Conservation (phyloP, 768 basidiomycete genomes). For the Mycena epipterygia region DNA sequence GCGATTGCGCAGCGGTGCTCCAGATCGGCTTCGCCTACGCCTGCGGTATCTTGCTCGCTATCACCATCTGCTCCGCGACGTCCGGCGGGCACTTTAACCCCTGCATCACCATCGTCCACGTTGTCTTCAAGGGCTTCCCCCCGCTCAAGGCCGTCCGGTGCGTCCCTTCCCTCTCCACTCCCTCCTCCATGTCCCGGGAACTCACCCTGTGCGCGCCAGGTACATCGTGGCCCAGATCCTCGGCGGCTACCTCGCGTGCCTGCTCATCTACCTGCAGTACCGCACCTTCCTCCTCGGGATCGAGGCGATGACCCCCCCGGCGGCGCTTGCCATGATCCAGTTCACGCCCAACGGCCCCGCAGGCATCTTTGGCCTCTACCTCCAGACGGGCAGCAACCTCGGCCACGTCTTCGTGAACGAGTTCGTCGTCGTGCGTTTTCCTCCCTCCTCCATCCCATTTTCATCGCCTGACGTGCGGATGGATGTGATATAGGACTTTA, state of each 20-base stretch:
- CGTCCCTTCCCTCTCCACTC: constrained; percentile 21
- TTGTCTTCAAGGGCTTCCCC: constrained; percentile 70
- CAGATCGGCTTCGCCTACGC: constrained; percentile 73
- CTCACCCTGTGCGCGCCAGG: constrained; percentile 46
- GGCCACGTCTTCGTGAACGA: constrained; percentile 67
- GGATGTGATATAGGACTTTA: constrained; percentile 56
- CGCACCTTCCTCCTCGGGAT: constrained; percentile 56
- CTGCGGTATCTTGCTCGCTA: constrained; percentile 71
- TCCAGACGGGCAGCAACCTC: constrained; percentile 57
- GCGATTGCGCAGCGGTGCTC: constrained; percentile 56
- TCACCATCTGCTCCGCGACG: constrained; percentile 63
- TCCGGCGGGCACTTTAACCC: constrained; percentile 80
- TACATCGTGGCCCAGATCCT: constrained; percentile 77
- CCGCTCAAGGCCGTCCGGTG: constrained; percentile 64
- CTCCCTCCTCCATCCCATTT: too few species aligned
- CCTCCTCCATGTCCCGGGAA: not conserved
- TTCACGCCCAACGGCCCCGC: constrained; percentile 59
- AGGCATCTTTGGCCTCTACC: constrained; percentile 69
- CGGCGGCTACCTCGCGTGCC: constrained; percentile 74
- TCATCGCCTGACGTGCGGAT: too few species aligned
- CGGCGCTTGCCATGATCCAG: constrained; percentile 42
- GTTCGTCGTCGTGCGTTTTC: constrained; percentile 62
- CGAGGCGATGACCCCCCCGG: constrained; percentile 48
- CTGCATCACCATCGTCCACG: constrained; percentile 66
- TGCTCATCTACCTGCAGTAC: constrained; percentile 75